Conservation (phyloP, 768 basidiomycete genomes). For the Leccinum incarnatum region DNA sequence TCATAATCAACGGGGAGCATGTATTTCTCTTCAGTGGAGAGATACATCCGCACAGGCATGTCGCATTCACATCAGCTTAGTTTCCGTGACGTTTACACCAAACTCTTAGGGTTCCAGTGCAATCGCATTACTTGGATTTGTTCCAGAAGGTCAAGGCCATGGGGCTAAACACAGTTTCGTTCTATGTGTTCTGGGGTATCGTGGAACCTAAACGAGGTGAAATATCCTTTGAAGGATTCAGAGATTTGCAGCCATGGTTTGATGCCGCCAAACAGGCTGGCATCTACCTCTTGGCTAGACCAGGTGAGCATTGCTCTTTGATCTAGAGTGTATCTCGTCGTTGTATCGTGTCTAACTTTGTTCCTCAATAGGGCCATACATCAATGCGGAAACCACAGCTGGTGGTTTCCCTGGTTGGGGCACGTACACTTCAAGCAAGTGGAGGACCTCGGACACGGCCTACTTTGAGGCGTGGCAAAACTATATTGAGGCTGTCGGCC, state of each 20-base stretch:
- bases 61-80: neutral
- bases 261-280: conserved; percentile 29
- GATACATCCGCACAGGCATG: conserved; percentile 54
- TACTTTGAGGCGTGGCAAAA: conserved; percentile 52
- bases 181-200: conserved; percentile 58
- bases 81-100: neutral
- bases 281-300: conserved; percentile 28
- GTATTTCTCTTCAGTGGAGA: conserved; percentile 61
- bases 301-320: conserved; percentile 13
- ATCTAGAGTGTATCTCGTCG: neutral
- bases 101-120: conserved; percentile 34
- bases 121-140: conserved; percentile 42
- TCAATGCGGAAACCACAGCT: conserved; percentile 34
- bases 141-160: conserved; percentile 59
- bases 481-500: conserved; percentile 50
- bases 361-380: conserved; percentile 22
- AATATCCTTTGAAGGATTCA: conserved; percentile 52
- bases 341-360: neutral
- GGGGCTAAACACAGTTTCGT: conserved; percentile 42
- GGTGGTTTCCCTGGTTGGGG: conserved; percentile 57
- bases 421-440: conserved; percentile 48
- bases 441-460: conserved; percentile 48
- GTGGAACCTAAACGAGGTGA: conserved; percentile 42
- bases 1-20: conserved; percentile 56
- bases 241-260: conserved; percentile 29